Evolutionary conservation across 257 asterid genomes (phyloP).

Genomic region (Solanum pinnatisectum): DNA sequence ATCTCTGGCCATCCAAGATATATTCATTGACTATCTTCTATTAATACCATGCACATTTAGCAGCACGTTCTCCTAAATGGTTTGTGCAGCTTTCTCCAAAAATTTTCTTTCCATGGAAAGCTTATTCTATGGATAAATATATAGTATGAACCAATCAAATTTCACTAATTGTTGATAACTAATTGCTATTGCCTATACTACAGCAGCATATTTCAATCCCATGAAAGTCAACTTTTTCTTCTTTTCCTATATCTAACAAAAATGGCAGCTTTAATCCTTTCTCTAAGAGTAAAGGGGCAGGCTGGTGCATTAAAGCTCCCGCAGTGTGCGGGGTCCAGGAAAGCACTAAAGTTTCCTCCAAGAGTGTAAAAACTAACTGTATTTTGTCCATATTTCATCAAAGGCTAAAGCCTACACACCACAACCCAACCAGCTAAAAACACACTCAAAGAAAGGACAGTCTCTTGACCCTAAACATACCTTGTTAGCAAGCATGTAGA

Average conservation of each 20-base stretch:
- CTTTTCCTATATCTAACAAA: background rate
- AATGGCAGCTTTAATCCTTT: background rate
- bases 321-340: background rate
- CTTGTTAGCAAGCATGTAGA: conserved; percentile 99
- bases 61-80: background rate
- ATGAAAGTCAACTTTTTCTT: background rate
- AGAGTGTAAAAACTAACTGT: background rate
- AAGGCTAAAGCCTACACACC: background rate
- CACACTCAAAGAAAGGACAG: background rate
- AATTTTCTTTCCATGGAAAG: background rate
- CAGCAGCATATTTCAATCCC: background rate
- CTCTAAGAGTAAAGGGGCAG: background rate
- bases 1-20: background rate
- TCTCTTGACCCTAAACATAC: conserved; percentile 16
- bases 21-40: background rate
- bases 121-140: background rate
- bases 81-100: background rate
- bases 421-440: background rate
- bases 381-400: background rate
- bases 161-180: background rate
- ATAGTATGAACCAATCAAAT: background rate
- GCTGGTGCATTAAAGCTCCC: background rate
- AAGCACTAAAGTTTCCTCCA: background rate
- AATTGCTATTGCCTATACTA: background rate
- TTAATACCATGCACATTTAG: background rate